phyloP scores from a whole-genome alignment of 2,329 filamentous ascomycete genomes.

The Colletotrichum navitas region DNA sequence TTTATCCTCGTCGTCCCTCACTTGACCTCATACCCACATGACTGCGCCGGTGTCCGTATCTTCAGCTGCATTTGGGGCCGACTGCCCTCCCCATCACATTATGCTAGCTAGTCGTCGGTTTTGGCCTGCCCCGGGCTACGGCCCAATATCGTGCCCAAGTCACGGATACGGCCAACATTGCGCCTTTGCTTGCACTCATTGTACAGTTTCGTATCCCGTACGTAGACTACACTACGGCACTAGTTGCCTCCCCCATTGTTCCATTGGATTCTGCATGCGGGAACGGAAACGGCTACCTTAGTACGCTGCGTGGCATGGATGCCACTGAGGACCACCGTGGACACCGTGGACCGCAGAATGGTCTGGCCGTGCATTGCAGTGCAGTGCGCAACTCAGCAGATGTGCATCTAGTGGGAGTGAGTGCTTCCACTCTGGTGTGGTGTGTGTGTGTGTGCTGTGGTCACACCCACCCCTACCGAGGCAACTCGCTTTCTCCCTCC shows the following conservation, averaged over 20 bases:
- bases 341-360: slow-evolving; percentile 29
- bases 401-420: background rate
- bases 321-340: slow-evolving; percentile 34
- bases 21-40: slow-evolving; percentile 29
- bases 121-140: slow-evolving; percentile 5
- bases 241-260: slow-evolving; percentile 27
- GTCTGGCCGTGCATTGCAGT: slow-evolving; percentile 40
- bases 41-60: slow-evolving; percentile 15
- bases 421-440: slow-evolving; percentile 6
- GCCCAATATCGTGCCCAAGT: slow-evolving; percentile 21
- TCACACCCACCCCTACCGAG: slow-evolving; percentile 24
- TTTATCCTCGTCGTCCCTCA: background rate
- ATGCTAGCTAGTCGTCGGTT: slow-evolving; percentile 4
- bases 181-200: background rate
- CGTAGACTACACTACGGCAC: background rate
- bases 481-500: slow-evolving; percentile 1
- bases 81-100: background rate
- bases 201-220: slow-evolving; percentile 5
- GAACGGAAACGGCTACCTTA: slow-evolving; percentile 40
- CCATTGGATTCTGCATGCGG: slow-evolving; percentile 35
- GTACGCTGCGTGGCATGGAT: slow-evolving; percentile 27
- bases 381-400: slow-evolving; percentile 27
- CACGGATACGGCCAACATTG: background rate
- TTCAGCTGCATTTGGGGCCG: background rate
- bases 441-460: slow-evolving; percentile 18